Evolutionary conservation across 768 basidiomycete genomes (phyloP).

Genomic region (Mrakia gelida): DNA sequence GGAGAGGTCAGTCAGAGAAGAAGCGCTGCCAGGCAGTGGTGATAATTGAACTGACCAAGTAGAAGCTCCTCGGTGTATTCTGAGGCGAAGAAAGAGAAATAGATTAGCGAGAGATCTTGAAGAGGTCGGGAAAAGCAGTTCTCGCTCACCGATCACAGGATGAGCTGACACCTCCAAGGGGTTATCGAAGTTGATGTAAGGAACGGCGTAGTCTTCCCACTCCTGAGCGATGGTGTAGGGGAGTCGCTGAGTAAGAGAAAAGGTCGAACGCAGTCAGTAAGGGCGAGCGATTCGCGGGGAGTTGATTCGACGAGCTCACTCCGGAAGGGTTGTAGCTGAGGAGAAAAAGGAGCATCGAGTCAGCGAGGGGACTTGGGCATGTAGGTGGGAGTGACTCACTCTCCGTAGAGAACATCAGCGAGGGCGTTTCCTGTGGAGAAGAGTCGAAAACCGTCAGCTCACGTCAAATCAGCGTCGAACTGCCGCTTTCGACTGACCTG

Average conservation of each 20-base stretch:
- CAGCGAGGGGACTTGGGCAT: too few relatives aligned
- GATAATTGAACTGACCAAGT: constrained; percentile 51
- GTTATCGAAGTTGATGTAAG: constrained; percentile 40
- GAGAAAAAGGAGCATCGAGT: not conserved
- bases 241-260: constrained; percentile 47
- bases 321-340: constrained; percentile 60
- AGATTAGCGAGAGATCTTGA: not conserved
- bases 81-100: not conserved
- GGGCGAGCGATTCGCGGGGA: not conserved
- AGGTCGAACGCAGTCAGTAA: constrained; percentile 34
- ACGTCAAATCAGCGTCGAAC: not conserved
- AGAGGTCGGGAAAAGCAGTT: not conserved
- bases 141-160: constrained; percentile 46
- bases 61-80: constrained; percentile 47
- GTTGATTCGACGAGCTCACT: not conserved
- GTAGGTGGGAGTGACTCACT: too few relatives aligned
- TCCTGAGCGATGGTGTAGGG: constrained; percentile 73
- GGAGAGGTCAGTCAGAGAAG: not conserved
- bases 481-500: not conserved
- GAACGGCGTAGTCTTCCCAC: constrained; percentile 53
- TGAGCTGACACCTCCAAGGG: constrained; percentile 44
- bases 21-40: too few relatives aligned
- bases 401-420: constrained; percentile 64
- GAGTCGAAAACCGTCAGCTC: not conserved
- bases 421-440: constrained; percentile 57